Evolutionary conservation across 352 stramenopile species (phyloP), one percentile per base, ranked within the genome.

Genomic region (Pythium pyrilobum): DNA sequence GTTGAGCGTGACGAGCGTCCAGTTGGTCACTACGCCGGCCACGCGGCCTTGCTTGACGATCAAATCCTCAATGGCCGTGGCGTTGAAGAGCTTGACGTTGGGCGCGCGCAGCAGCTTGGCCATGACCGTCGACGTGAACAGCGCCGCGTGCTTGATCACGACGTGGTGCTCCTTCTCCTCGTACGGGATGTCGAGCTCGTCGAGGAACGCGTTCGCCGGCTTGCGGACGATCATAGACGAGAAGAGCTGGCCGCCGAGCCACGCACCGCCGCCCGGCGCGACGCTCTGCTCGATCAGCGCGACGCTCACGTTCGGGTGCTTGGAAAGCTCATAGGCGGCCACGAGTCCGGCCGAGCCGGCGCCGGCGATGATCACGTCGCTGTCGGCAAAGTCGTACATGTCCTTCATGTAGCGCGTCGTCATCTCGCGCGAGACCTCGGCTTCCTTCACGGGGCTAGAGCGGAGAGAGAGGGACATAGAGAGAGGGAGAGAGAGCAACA

Each of bases 361-460:
- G 37, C 74, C 74, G 20, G 72, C 72, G 38, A 85, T 85, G 70
- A 85, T 79, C 13, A 85, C 66, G 44, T 85, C 74, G 44, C 69
- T 78, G 62, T 85, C 74, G 39, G 74, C 74, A 64, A 77, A 83
- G 59, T 82, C 72, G 70, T 85, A 82, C 72, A 85, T 67, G 57
- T 85, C 74, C 72, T 85, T 85, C 67, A 85, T 81, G 65, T 85
- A 85, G 20, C 74, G 72, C 28, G 72, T 85, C 31, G 74, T 85
- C 74, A 85, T 85, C 60, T 82, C 74, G 48, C 74, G 74, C 52
- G 74, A 85, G 45, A 85, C 70, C 36, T 82, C 67, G 20, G 74
- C 67, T 62, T 85, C 74, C 62, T 82, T 81, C 32, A 85, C 70
- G 15, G 74, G 74, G n/a, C 70, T 82, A 39, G 43, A 20, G 18